These are phyloP conservation scores for Juglanconis oblonga DNA, from an alignment of 2,329 filamentous ascomycete species.

Conservation along the genomic window DNA sequence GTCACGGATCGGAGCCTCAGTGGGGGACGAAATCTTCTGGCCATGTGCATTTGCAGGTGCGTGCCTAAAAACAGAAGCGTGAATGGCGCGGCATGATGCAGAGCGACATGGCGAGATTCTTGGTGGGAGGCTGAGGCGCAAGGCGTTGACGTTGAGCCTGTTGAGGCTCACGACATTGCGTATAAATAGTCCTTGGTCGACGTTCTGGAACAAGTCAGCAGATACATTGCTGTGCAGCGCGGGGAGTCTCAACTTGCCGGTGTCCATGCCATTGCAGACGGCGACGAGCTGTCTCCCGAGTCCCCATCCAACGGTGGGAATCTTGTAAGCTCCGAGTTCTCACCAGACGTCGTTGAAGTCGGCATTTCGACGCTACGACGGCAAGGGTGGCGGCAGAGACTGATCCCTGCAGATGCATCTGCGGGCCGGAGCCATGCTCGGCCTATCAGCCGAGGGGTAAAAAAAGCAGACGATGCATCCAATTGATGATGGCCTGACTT, in stretches of 20 bases:
- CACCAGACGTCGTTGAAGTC: not conserved
- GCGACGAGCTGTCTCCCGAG: not conserved
- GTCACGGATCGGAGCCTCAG: not conserved
- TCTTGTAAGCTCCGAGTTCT: not conserved
- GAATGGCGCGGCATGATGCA: not conserved
- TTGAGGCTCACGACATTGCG: not conserved
- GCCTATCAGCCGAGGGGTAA: slow-evolving; percentile 15
- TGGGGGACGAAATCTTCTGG: too few relatives aligned
- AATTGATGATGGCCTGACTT: slow-evolving; percentile 15
- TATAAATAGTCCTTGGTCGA: not conserved
- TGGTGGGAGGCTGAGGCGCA: not conserved
- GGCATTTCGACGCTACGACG: not conserved
- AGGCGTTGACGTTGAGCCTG: not conserved
- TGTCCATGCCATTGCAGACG: not conserved
- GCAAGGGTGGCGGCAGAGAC: not conserved
- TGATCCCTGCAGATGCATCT: not conserved
- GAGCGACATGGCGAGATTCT: not conserved
- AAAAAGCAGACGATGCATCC: not conserved
- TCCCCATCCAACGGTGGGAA: not conserved
- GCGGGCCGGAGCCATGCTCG: not conserved
- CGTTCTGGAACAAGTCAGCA: not conserved
- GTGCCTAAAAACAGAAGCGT: not conserved
- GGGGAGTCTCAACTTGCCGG: not conserved
- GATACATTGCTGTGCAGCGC: not conserved
- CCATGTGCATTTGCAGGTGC: not conserved